Percentiles rank a stretch among this genome's conserved stretches.
These are phyloP conservation scores for Excoecaria cochinchinensis DNA, from an alignment of 345 rosid species.

Conservation along the genomic window DNA sequence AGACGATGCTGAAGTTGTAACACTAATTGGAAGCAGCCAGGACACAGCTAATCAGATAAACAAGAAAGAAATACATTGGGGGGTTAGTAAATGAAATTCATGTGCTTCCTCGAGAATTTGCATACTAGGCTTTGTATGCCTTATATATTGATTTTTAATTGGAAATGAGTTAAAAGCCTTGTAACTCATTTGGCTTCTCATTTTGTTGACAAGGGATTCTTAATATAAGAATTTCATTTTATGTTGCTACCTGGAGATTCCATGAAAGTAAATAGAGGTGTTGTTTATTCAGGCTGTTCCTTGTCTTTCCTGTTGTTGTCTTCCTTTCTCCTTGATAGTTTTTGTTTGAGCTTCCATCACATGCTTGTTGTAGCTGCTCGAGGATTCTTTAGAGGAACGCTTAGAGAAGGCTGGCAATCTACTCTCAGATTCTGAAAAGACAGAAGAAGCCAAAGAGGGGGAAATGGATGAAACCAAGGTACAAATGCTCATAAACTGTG, in stretches of 20 bases:
- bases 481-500: constrained; percentile 14
- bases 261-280: neutral
- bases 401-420: constrained; percentile 74
- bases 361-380: constrained; percentile 63
- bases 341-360: constrained; percentile 3
- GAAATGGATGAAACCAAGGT: constrained; percentile 89
- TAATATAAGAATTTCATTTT: neutral
- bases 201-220: neutral
- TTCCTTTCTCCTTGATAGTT: neutral
- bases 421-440: constrained; percentile 79
- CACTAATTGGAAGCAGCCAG: constrained; percentile 67
- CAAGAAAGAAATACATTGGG: constrained; percentile 87
- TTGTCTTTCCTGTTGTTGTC: neutral
- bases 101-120: neutral
- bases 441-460: constrained; percentile 76
- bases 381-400: constrained; percentile 85
- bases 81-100: constrained; percentile 47
- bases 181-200: neutral
- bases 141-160: neutral
- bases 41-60: constrained; percentile 69
- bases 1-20: constrained; percentile 81
- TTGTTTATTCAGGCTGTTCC: neutral
- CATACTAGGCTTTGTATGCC: neutral
- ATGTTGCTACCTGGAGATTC: neutral
- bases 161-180: neutral